Evolutionary conservation across 169 alveolate genomes (phyloP), one percentile per base, ranked within the genome.

Genomic region (Besnoitia besnoiti): DNA sequence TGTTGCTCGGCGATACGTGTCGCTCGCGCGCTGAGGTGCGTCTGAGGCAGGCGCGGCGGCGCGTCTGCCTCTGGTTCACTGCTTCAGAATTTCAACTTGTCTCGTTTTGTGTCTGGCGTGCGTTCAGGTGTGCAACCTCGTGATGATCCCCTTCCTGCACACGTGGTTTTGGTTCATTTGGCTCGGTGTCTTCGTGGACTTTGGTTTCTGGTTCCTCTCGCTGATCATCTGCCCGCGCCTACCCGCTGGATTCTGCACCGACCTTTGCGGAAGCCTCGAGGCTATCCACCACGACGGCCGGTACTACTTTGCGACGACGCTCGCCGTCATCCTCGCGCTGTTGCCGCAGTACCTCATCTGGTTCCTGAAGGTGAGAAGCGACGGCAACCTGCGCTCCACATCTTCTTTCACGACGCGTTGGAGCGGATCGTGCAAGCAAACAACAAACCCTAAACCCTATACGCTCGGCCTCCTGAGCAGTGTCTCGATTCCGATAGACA

Each of bases 91-190:
- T n/a, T n/a, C n/a, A n/a, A n/a, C n/a, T n/a, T n/a, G n/a, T n/a
- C n/a, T n/a, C n/a, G n/a, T n/a, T n/a, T n/a, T n/a, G n/a, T n/a
- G n/a, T n/a, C n/a, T n/a, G n/a, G 61, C 24, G 39, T 89, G 33
- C 75, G 33, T 50, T 76, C 92, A 93, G 95, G 90, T 90, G 27
- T 89, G 91, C 88, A 93, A 93, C 85, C 37, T 89, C 75, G 80
- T 85, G 30, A 51, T 93, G 90, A 61, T 93, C 39, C 95, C 95
- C 46, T 93, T 79, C 85, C n/a, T 93, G 79, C 92, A 93, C 75
- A 90, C 94, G 55, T 93, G 95, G 95, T 87, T 61, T 46, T 85
- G 92, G 95, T 87, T 93, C 85, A 85, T 93, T 37, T 75, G 85
- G 89, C 89, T 85, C 49, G 94, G 90, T 2, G 62, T 92, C 46